Base-by-base conservation (phyloP, 2,329 filamentous ascomycete species). In the Hypoxylon sp. region DNA sequence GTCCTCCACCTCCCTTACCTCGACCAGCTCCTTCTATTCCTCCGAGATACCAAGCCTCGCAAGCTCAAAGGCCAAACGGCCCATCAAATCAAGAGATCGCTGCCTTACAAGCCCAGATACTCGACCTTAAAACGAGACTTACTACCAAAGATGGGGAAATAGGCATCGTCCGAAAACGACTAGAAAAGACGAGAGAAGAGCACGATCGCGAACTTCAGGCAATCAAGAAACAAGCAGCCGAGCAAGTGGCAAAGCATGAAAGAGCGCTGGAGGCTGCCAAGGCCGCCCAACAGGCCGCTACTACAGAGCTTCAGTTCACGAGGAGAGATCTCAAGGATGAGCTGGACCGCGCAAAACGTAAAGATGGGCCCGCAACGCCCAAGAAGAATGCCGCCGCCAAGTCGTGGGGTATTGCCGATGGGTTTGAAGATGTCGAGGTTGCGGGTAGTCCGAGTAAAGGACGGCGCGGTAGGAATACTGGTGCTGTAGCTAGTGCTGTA, bases 261-360 rank as follows among this genome's bases (percentile, higher is more conserved):
- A 85, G 86, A 8, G 86, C 89, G 8, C 82, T 91, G 3, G 90
- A 93, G 69, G 85, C 84, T 6, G 87, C 89, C n/a, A 82, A 87
- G 31, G 88, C 88, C 10, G 89, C 92, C 19, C 85, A 91, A 65
- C 88, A 90, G 73, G 88, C 85, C 65, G 87, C 88, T 54, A 84
- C 88, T 61, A 93, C 90, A 0, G 91, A 93, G 77, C 86, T 91
- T 66, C 86, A 91, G 70, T 96, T 96, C 75, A 82, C 92, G 29
- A 88, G 90, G 75, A 88, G 92, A 69, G 92, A 95, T 74, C 80
- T 93, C 72, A 86, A 85, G 42, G 91, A 93, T 71, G 89, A 85
- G 78, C 73, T 78, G 6, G 73, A 72, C 27, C 84, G 78, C 71
- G 83, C 79, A 57, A 85, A 81, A 70, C 77, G 87, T 62, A 87